Evolutionary conservation across 2,329 filamentous ascomycete genomes (phyloP).

Genomic region (Neofusicoccum sp.): DNA sequence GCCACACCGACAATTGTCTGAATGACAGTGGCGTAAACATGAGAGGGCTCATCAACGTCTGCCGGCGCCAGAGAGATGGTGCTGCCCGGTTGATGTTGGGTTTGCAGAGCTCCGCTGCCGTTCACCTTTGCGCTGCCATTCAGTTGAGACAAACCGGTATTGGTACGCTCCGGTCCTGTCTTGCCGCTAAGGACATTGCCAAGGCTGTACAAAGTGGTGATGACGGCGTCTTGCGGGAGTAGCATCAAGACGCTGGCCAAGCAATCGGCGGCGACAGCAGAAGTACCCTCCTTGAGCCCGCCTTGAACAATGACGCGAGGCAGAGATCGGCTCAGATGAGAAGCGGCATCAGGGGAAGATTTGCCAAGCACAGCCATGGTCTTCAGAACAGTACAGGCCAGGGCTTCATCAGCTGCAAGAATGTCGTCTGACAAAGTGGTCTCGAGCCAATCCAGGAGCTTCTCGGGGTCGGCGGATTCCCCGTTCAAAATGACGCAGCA

Average conservation of each 20-base stretch:
- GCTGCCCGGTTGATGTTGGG: conserved; percentile 64
- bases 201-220: conserved; percentile 94
- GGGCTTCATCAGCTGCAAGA: conserved; percentile 77
- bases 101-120: conserved; percentile 41
- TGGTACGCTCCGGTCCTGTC: conserved; percentile 53
- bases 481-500: conserved; percentile 84
- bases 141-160: conserved; percentile 46
- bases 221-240: conserved; percentile 88
- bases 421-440: conserved; percentile 74
- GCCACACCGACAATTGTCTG: conserved; percentile 93
- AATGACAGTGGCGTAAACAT: conserved; percentile 86
- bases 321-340: conserved; percentile 75
- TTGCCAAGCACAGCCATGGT: conserved; percentile 81
- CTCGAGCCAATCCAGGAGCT: conserved; percentile 83
- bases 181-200: conserved; percentile 89
- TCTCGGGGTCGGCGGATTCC: conserved; percentile 76
- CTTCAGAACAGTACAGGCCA: conserved; percentile 79
- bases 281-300: conserved; percentile 67
- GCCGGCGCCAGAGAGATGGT: conserved; percentile 75
- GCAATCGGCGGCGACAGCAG: conserved; percentile 79
- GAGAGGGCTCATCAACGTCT: conserved; percentile 76
- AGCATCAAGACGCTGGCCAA: conserved; percentile 79
- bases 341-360: conserved; percentile 71
- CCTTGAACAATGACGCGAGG: conserved; percentile 88
- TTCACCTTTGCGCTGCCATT: conserved; percentile 49